Conservation (phyloP, 768 basidiomycete genomes). For the Artomyces pyxidatus region DNA sequence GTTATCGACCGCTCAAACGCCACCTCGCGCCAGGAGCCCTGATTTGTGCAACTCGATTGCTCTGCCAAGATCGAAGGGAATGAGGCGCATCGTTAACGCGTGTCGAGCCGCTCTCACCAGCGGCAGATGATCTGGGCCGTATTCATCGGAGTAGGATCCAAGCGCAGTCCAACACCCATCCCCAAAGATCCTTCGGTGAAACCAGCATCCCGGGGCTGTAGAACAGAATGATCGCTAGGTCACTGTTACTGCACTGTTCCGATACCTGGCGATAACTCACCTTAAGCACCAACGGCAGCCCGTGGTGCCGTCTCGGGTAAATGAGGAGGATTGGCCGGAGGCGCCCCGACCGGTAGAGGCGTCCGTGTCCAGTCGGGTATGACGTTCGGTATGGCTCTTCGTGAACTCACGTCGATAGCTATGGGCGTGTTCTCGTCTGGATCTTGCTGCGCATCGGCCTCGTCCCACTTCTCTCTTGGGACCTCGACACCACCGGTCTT, state of each 20-base stretch:
- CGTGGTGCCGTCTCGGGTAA: constrained; percentile 17
- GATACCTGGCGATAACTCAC: neutral
- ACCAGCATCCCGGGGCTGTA: too few species aligned
- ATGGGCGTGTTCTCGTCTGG: constrained; percentile 30
- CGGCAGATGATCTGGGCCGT: too few species aligned
- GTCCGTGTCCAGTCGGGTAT: constrained; percentile 80
- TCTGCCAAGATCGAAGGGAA: too few species aligned
- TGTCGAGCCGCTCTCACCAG: too few species aligned
- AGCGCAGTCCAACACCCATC: too few species aligned
- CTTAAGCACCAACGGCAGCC: constrained; percentile 29
- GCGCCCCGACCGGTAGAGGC: constrained; percentile 56
- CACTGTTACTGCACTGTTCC: too few species aligned
- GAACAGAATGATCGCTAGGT: too few species aligned
- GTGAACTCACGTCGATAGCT: constrained; percentile 19
- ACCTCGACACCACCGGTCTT: constrained; percentile 86
- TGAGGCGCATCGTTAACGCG: too few species aligned
- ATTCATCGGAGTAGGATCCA: too few species aligned
- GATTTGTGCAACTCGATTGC: too few species aligned
- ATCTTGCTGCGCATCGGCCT: constrained; percentile 37
- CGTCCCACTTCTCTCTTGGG: constrained; percentile 80
- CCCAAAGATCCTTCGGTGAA: too few species aligned
- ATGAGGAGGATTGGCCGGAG: constrained; percentile 33
- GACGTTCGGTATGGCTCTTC: constrained; percentile 28
- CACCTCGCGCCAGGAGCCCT: neutral
- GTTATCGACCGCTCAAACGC: neutral